A percentile compares a stretch with the other conserved stretches of the same genome.
Conservation (phyloP, 352 stramenopile species). For the Phytophthora hibernalis region DNA sequence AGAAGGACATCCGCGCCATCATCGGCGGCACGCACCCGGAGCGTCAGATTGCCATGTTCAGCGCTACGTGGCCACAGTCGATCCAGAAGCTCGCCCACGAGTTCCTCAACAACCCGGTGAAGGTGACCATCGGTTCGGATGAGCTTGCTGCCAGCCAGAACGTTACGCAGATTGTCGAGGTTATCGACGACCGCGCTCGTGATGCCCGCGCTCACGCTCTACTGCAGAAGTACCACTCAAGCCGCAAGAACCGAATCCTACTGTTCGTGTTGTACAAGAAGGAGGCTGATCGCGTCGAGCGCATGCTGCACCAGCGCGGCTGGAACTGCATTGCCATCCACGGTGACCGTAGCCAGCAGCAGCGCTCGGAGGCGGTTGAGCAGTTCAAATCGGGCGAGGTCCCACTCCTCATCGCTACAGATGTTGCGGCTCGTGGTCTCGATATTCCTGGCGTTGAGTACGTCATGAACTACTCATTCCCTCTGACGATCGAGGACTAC, state of each 20-base stretch:
- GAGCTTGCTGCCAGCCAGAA: slow-evolving; percentile 96
- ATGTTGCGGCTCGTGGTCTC: slow-evolving; percentile 96
- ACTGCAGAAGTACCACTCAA: slow-evolving; percentile 94
- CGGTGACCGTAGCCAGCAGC: slow-evolving; percentile 95
- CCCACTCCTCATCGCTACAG: slow-evolving; percentile 96
- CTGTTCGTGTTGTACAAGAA: slow-evolving; percentile 99
- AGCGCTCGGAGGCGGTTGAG: slow-evolving; percentile 91
- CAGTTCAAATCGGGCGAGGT: slow-evolving; percentile 96
- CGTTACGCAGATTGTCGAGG: slow-evolving; percentile 95
- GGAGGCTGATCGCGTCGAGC: slow-evolving; percentile 96
- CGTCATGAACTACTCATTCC: slow-evolving; percentile 98
- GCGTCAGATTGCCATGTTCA: slow-evolving; percentile 98
- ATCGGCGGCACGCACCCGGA: slow-evolving; percentile 81
- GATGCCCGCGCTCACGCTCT: slow-evolving; percentile 90
- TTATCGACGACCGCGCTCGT: slow-evolving; percentile 93
- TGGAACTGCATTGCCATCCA: slow-evolving; percentile 96
- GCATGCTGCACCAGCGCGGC: slow-evolving; percentile 91
- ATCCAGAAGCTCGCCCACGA: slow-evolving; percentile 97
- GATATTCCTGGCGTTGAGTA: slow-evolving; percentile 98
- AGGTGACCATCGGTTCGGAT: slow-evolving; percentile 94
- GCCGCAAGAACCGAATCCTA: slow-evolving; percentile 93
- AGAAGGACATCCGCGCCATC: slow-evolving; percentile 94
- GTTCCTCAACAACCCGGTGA: slow-evolving; percentile 95
- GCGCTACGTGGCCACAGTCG: slow-evolving; percentile 95
- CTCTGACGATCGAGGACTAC: slow-evolving; percentile 98